Conservation (phyloP, 495 filamentous ascomycete genomes). For the Talaromyces borbonicus region DNA sequence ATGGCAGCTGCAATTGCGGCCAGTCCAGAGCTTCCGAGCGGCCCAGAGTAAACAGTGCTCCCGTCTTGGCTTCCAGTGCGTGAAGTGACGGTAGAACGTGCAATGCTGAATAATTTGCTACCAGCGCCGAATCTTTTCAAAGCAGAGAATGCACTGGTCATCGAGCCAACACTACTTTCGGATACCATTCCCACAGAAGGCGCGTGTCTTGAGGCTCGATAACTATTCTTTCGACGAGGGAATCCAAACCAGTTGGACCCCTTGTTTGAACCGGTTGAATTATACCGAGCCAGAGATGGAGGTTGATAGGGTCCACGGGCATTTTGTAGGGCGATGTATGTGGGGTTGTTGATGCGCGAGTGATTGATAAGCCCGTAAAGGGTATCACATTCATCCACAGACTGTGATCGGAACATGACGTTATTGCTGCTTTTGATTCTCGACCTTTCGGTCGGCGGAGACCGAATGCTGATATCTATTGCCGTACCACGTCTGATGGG, state of each 20-base stretch:
- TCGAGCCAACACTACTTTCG: conserved; percentile 48
- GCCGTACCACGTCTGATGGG: conserved; percentile 80
- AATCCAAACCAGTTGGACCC: conserved; percentile 34
- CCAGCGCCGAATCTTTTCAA: conserved; percentile 56
- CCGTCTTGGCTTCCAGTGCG: conserved; percentile 43
- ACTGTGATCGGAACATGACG: conserved; percentile 80
- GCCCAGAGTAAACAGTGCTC: conserved; percentile 49
- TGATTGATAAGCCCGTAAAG: conserved; percentile 78
- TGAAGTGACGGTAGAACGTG: conserved; percentile 49
- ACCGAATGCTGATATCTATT: conserved; percentile 88
- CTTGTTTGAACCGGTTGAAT: conserved; percentile 14
- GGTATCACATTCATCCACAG: conserved; percentile 62
- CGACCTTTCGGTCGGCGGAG: conserved; percentile 61
- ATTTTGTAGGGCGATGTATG: conserved; percentile 74
- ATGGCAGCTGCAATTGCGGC: conserved; percentile 45
- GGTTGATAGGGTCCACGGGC: conserved; percentile 39
- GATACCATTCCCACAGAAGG: conserved; percentile 43
- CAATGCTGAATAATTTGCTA: conserved; percentile 69
- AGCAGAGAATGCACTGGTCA: conserved; percentile 60
- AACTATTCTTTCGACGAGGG: conserved; percentile 43
- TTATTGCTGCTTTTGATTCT: conserved; percentile 61
- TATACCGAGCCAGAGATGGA: conserved; percentile 18
- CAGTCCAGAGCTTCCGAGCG: conserved; percentile 46
- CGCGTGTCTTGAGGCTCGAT: conserved; percentile 46
- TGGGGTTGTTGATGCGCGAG: conserved; percentile 76